A percentile compares a stretch with the other conserved stretches of the same genome.
Evolutionary conservation across 2,329 filamentous ascomycete species (phyloP).

Genomic region (Reticulascus tulasneorum): DNA sequence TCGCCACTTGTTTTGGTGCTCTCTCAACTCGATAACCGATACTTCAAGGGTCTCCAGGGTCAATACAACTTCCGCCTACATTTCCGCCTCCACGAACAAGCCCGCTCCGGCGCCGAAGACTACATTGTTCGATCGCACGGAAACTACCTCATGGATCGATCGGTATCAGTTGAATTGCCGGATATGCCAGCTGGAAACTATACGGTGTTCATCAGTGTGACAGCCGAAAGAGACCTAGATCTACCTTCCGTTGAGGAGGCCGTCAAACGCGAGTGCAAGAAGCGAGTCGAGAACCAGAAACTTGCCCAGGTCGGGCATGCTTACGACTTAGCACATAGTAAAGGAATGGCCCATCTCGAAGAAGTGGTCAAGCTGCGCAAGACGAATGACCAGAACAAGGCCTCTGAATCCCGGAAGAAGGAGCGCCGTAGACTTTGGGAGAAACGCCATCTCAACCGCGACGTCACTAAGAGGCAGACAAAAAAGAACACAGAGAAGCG

Average conservation of each 20-base stretch:
- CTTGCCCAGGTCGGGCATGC: conserved; percentile 53
- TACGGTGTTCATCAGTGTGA: conserved; percentile 52
- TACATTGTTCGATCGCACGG: conserved; percentile 58
- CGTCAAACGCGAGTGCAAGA: conserved; percentile 45
- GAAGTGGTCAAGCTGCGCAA: conserved; percentile 46
- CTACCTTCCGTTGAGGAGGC: conserved; percentile 51
- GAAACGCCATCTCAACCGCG: conserved; percentile 39
- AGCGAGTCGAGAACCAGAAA: conserved; percentile 52
- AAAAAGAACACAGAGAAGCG: conserved; percentile 35
- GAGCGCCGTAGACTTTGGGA: conserved; percentile 48
- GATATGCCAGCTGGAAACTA: conserved; percentile 55
- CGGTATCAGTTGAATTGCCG: conserved; percentile 54
- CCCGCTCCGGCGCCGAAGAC: conserved; percentile 48
- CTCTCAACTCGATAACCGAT: conserved; percentile 58
- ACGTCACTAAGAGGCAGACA: conserved; percentile 36
- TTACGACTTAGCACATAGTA: conserved; percentile 58
- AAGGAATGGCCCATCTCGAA: conserved; percentile 48
- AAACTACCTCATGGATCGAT: conserved; percentile 55
- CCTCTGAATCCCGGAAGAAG: conserved; percentile 38
- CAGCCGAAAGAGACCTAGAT: conserved; percentile 41
- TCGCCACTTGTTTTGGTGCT: conserved; percentile 57
- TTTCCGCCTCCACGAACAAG: conserved; percentile 48
- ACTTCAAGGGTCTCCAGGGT: conserved; percentile 58
- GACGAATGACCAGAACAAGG: conserved; percentile 45
- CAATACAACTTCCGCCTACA: conserved; percentile 51